A percentile compares a stretch with the other conserved stretches of the same genome.
Conservation (phyloP, 768 basidiomycete genomes). For the Galerina sulciceps region DNA sequence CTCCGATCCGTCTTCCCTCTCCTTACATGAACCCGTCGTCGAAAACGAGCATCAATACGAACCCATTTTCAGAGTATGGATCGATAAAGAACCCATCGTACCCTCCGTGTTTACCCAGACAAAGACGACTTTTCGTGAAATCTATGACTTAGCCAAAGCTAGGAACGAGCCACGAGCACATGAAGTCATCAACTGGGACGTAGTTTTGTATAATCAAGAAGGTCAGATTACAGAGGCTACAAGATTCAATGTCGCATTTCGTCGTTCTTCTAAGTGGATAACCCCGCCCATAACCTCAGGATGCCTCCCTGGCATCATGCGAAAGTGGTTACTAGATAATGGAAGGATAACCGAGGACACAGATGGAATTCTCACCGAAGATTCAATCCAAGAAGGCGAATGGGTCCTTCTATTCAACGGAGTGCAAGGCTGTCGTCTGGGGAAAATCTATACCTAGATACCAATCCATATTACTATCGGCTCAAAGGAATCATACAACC, state of each 20-base stretch:
- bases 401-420: constrained; percentile 75
- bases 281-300: constrained; percentile 66
- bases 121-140: constrained; percentile 69
- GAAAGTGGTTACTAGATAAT: constrained; percentile 71
- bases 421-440: constrained; percentile 70
- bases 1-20: constrained; percentile 44
- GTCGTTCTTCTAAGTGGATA: constrained; percentile 60
- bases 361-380: constrained; percentile 43
- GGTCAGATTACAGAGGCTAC: constrained; percentile 65
- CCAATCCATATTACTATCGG: constrained; percentile 1
- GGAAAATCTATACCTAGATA: constrained; percentile 36
- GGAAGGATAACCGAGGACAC: constrained; percentile 57
- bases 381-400: constrained; percentile 55
- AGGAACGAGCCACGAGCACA: constrained; percentile 47
- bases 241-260: constrained; percentile 74
- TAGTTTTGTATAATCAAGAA: constrained; percentile 63
- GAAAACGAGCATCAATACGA: constrained; percentile 20
- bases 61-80: constrained; percentile 42
- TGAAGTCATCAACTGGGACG: constrained; percentile 46
- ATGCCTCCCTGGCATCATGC: constrained; percentile 73
- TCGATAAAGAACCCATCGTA: constrained; percentile 61
- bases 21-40: constrained; percentile 27
- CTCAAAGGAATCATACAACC: neutral
- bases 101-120: constrained; percentile 63
- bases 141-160: constrained; percentile 67